phyloP scores from a whole-genome alignment of 768 basidiomycete species.

The Saitozyma podzolica region DNA sequence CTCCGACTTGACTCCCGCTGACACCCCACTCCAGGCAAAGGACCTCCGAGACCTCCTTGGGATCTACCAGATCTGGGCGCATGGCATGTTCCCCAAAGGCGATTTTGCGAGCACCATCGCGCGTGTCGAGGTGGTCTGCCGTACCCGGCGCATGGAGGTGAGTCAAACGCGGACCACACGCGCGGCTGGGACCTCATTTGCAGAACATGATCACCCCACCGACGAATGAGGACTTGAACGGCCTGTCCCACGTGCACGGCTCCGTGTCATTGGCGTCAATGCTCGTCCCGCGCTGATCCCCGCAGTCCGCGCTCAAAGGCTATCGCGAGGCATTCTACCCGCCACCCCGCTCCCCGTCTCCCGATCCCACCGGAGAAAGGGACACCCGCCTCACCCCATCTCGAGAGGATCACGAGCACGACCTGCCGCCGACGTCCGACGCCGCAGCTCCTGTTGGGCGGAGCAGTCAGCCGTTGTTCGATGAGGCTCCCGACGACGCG shows the following conservation, averaged over 20 bases:
- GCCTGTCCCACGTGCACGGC: no score
- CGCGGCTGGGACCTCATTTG: not conserved
- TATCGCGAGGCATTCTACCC: constrained; percentile 43
- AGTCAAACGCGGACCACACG: constrained; percentile 37
- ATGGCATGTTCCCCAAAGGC: constrained; percentile 84
- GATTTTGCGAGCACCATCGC: constrained; percentile 83
- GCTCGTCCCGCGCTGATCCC: constrained; percentile 1
- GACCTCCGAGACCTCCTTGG: constrained; percentile 79
- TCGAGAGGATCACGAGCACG: constrained; percentile 51
- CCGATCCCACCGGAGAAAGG: constrained; percentile 13
- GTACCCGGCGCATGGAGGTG: constrained; percentile 82
- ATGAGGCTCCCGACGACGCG: constrained; percentile 21
- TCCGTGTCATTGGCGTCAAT: not conserved
- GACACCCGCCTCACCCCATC: constrained; percentile 15
- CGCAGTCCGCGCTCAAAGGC: constrained; percentile 36
- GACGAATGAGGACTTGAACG: no score
- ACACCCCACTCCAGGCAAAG: constrained; percentile 58
- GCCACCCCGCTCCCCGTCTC: constrained; percentile 25
- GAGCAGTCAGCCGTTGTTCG: constrained; percentile 8
- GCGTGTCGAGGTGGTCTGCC: constrained; percentile 83
- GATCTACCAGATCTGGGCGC: constrained; percentile 92
- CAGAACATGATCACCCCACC: not conserved
- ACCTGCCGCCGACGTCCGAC: constrained; percentile 30
- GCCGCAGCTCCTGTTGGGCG: not conserved
- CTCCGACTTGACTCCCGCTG: no score